Evolutionary conservation across 768 basidiomycete genomes (phyloP).

Genomic region (Gloeopeniophorella convolvens): DNA sequence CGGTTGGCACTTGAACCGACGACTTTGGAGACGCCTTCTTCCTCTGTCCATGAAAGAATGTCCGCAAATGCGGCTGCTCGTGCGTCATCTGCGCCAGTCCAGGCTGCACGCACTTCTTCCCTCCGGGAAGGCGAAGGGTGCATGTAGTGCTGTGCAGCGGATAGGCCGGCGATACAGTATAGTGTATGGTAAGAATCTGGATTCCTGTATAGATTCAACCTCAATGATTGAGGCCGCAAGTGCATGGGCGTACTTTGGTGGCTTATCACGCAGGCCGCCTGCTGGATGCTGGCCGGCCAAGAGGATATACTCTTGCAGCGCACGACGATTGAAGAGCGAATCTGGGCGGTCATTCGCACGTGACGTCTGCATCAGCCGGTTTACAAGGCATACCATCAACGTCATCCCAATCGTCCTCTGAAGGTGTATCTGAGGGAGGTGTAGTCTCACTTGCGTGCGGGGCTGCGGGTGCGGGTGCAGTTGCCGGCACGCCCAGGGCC

Average conservation of each 20-base stretch:
- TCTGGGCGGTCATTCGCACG: constrained; percentile 26
- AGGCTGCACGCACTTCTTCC: constrained; percentile 31
- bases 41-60: constrained; percentile 61
- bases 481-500: constrained; percentile 38
- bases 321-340: constrained; percentile 50
- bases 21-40: constrained; percentile 47
- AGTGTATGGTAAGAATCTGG: constrained; percentile 95
- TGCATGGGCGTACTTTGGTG: constrained; percentile 69
- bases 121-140: constrained; percentile 37
- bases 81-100: constrained; percentile 32
- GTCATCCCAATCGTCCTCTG: constrained; percentile 59
- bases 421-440: constrained; percentile 12
- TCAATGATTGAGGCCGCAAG: neutral
- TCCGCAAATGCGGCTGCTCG: constrained; percentile 46
- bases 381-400: constrained; percentile 47
- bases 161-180: constrained; percentile 88
- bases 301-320: constrained; percentile 83
- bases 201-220: too few species aligned
- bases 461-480: constrained; percentile 15
- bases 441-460: constrained; percentile 39
- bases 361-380: neutral
- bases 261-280: constrained; percentile 91
- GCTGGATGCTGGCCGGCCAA: constrained; percentile 79
- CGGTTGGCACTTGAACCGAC: constrained; percentile 59
- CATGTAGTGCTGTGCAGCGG: constrained; percentile 80